phyloP scores from a whole-genome alignment of 805 yeast genomes.

The Tanozyma kutaoensis region DNA sequence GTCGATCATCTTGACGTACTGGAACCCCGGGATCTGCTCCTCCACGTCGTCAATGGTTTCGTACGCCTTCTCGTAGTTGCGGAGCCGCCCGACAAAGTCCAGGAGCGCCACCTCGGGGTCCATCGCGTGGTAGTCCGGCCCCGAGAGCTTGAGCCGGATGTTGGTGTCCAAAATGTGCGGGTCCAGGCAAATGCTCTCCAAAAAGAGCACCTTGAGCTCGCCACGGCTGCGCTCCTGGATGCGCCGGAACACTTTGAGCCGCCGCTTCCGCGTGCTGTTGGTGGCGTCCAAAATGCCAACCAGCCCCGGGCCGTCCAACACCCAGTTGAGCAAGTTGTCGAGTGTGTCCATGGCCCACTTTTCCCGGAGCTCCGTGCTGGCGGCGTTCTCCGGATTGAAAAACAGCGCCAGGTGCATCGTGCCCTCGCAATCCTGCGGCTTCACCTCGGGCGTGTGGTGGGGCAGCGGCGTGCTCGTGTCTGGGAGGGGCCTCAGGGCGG shows the following conservation, averaged over 20 bases:
- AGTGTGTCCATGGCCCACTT: slow-evolving; percentile 95
- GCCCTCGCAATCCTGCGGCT: slow-evolving; percentile 1
- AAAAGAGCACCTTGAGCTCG: slow-evolving; percentile 62
- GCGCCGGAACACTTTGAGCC: slow-evolving; percentile 42
- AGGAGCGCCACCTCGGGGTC: slow-evolving; percentile 65
- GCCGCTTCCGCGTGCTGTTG: slow-evolving; percentile 55
- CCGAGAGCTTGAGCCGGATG: slow-evolving; percentile 72
- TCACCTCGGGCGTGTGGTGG: slow-evolving; percentile 1
- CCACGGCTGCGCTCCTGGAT: slow-evolving; percentile 44
- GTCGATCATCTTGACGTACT: slow-evolving; percentile 89
- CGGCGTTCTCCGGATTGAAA: slow-evolving; percentile 67
- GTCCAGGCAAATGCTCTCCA: slow-evolving; percentile 84
- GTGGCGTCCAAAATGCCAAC: slow-evolving; percentile 91
- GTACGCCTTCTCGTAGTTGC: slow-evolving; percentile 79
- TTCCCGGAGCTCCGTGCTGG: slow-evolving; percentile 59
- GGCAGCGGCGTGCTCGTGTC: slow-evolving; percentile 25
- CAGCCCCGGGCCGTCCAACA: slow-evolving; percentile 69
- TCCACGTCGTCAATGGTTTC: slow-evolving; percentile 80
- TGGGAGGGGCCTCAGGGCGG: slow-evolving; percentile 49
- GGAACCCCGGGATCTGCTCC: slow-evolving; percentile 51
- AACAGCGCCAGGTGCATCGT: slow-evolving; percentile 63
- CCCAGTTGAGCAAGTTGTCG: slow-evolving; percentile 69
- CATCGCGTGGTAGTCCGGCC: slow-evolving; percentile 87
- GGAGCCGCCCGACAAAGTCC: slow-evolving; percentile 75
- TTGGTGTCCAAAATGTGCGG: slow-evolving; percentile 68